Percentiles rank a stretch among this genome's conserved stretches.
Evolutionary conservation across 2,329 filamentous ascomycete genomes (phyloP).

Genomic region (Penicillium decumbens): DNA sequence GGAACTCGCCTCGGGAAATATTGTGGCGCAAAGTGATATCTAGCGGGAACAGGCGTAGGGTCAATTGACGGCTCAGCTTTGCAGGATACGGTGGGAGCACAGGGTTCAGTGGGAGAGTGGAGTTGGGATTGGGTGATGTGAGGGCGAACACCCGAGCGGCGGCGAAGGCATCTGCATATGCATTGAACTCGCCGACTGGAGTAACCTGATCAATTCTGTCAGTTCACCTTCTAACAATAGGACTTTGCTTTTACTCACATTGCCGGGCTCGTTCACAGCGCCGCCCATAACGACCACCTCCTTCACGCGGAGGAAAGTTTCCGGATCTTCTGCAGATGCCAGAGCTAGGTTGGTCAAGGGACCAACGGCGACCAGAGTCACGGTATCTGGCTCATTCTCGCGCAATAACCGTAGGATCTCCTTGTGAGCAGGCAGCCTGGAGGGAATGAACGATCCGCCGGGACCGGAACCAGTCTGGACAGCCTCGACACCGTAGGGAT

Average conservation of each 20-base stretch:
- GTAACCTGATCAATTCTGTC: constrained; percentile 44
- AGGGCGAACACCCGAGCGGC: constrained; percentile 72
- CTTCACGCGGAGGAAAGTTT: constrained; percentile 81
- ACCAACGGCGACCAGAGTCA: constrained; percentile 86
- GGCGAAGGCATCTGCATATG: constrained; percentile 78
- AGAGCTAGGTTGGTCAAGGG: constrained; percentile 91
- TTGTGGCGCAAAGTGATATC: constrained; percentile 71
- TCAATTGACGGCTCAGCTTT: constrained; percentile 59
- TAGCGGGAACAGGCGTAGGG: constrained; percentile 67
- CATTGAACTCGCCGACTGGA: constrained; percentile 91
- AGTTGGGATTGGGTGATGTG: constrained; percentile 66
- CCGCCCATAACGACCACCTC: constrained; percentile 96
- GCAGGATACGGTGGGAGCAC: constrained; percentile 60
- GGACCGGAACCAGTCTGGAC: constrained; percentile 31
- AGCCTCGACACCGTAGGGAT: constrained; percentile 47
- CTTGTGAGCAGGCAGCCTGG: constrained; percentile 66
- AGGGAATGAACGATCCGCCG: constrained; percentile 65
- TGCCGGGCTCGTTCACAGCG: constrained; percentile 71
- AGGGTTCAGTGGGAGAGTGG: constrained; percentile 65
- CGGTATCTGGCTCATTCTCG: constrained; percentile 74
- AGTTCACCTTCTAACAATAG: neutral
- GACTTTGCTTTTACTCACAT: constrained; percentile 53
- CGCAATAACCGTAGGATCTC: constrained; percentile 84
- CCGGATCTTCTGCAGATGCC: constrained; percentile 81
- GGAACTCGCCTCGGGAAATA: constrained; percentile 59